These are phyloP conservation scores for Arachis monticola DNA, from an alignment of 331 rosid species.

Conservation along the genomic window DNA sequence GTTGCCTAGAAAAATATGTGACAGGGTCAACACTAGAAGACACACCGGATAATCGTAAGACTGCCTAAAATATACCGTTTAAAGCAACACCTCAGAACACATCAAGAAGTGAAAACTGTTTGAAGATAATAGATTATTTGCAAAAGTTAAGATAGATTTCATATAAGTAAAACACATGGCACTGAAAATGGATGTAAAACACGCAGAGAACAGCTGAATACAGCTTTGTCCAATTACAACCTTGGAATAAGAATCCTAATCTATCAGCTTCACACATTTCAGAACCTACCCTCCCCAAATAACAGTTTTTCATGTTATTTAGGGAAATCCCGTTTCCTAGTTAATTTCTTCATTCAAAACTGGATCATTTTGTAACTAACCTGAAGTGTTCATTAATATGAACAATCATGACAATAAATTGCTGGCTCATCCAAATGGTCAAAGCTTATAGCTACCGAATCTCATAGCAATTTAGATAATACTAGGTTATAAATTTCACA, in stretches of 20 bases:
- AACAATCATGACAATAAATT: background rate
- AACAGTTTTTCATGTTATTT: conserved; percentile 4
- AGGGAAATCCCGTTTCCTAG: background rate
- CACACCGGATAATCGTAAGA: conserved; percentile 22
- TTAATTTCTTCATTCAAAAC: conserved; percentile 1
- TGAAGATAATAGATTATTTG: conserved; percentile 5
- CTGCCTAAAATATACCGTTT: conserved; percentile 11
- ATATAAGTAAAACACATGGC: conserved; percentile 33
- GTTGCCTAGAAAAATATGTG: conserved; percentile 75
- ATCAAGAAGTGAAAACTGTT: conserved; percentile 9
- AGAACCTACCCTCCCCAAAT: conserved; percentile 4
- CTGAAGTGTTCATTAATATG: background rate
- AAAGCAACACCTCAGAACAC: conserved; percentile 15
- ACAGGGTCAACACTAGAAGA: conserved; percentile 36
- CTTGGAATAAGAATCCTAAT: background rate
- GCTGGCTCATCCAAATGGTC: conserved; percentile 19
- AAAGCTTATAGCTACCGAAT: conserved; percentile 8
- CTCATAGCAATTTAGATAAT: background rate
- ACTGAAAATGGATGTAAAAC: background rate
- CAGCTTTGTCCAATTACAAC: conserved; percentile 9
- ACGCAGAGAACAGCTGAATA: conserved; percentile 18
- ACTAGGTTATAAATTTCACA: background rate
- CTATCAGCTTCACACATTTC: conserved; percentile 20
- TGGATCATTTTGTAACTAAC: conserved; percentile 14
- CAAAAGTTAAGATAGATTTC: conserved; percentile 1